These are phyloP conservation scores for Dionaea muscipula DNA, from an alignment of 179 eudicot genomes.

Conservation along the genomic window DNA sequence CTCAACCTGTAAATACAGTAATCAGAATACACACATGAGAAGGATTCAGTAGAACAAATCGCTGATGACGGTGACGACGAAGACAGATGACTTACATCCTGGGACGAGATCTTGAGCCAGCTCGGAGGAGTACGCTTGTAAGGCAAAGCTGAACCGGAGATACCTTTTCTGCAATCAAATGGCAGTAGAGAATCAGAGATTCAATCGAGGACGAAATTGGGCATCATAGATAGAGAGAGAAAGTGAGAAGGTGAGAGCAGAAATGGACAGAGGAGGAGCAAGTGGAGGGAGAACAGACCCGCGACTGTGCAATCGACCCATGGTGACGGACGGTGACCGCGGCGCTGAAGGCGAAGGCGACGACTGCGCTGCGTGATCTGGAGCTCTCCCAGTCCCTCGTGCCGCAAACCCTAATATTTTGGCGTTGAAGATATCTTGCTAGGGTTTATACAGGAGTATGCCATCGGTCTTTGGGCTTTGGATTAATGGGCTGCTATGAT, in stretches of 20 bases:
- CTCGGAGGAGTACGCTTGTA: slow-evolving; percentile 27
- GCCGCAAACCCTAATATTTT: no score
- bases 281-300: slow-evolving; percentile 14
- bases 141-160: slow-evolving; percentile 20
- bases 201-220: neutral
- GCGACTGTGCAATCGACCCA: slow-evolving; percentile 27
- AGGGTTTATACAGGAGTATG: no score
- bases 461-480: no score
- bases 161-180: slow-evolving; percentile 19
- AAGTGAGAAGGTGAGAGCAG: neutral
- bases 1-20: slow-evolving; percentile 17
- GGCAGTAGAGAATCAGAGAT: neutral
- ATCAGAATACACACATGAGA: neutral
- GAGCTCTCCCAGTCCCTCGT: no score
- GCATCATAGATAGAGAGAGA: no score
- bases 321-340: neutral
- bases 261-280: slow-evolving; percentile 1
- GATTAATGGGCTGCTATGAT: no score
- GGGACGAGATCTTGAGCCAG: slow-evolving; percentile 24
- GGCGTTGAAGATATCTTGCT: no score
- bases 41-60: neutral
- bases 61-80: neutral
- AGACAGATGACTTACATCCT: slow-evolving; percentile 11
- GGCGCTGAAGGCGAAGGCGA: neutral
- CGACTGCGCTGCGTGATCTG: neutral